phyloP scores from a whole-genome alignment of 2,329 filamentous ascomycete genomes.

The Pseudogymnoascus sp. region DNA sequence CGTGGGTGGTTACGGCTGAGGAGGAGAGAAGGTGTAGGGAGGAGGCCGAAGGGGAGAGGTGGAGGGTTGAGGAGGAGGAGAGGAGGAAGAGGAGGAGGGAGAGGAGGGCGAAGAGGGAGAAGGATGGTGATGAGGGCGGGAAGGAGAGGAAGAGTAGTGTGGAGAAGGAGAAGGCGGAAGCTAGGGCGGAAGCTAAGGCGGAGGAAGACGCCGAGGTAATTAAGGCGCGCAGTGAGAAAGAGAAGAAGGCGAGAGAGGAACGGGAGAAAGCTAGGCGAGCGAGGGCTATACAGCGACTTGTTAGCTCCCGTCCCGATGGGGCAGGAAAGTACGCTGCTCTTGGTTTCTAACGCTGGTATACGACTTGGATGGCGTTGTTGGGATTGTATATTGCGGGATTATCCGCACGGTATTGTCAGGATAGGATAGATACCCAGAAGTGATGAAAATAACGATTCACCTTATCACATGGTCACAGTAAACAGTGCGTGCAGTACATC shows the following conservation, averaged over 20 bases:
- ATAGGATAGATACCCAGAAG: not conserved
- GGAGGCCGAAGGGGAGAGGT: conserved; percentile 15
- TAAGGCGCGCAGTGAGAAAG: not conserved
- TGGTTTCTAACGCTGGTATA: not conserved
- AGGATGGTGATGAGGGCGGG: conserved; percentile 20
- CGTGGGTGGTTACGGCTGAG: conserved; percentile 49
- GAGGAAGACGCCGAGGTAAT: conserved; percentile 2
- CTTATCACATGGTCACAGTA: not conserved
- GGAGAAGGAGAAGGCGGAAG: conserved; percentile 4
- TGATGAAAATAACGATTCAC: not conserved
- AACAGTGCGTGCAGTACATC: not conserved
- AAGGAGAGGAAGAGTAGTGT: conserved; percentile 27
- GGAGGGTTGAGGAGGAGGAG: conserved; percentile 14
- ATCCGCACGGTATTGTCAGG: not conserved
- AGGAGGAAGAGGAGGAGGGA: conserved; percentile 15
- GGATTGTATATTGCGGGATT: not conserved
- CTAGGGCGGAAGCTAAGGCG: conserved; percentile 13
- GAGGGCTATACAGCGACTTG: not conserved
- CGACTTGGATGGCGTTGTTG: not conserved
- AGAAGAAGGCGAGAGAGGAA: not conserved
- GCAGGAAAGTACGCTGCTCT: not conserved
- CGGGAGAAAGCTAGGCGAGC: not conserved
- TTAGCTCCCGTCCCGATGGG: not conserved
- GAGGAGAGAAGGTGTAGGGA: conserved; percentile 44
- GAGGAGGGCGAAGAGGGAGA: conserved; percentile 25